These are phyloP conservation scores for Peziza echinospora DNA, from an alignment of 495 filamentous ascomycete genomes.

Conservation along the genomic window DNA sequence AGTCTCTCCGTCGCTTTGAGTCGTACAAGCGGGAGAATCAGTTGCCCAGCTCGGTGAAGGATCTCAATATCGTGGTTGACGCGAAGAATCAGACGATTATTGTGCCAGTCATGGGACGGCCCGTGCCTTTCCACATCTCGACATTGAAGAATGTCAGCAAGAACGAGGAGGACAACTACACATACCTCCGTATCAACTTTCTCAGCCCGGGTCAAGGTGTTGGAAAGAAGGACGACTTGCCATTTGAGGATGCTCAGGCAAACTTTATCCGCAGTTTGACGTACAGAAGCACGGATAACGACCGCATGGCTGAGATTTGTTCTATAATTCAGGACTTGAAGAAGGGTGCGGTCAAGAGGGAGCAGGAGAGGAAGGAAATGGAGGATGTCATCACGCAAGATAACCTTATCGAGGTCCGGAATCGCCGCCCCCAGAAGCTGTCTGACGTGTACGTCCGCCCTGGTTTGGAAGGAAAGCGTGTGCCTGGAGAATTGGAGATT, in stretches of 20 bases:
- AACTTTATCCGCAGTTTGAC: conserved; percentile 93
- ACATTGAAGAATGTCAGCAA: conserved; percentile 97
- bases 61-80: conserved; percentile 75
- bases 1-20: conserved; percentile 96
- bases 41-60: conserved; percentile 58
- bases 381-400: conserved; percentile 99
- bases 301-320: conserved; percentile 70
- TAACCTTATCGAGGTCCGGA: conserved; percentile 77
- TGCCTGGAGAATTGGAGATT: conserved; percentile 85
- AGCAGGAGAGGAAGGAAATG: conserved; percentile 98
- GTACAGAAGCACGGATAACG: conserved; percentile 70
- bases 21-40: conserved; percentile 98
- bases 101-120: conserved; percentile 89
- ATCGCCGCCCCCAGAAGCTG: conserved; percentile 66
- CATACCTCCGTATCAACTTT: conserved; percentile 91
- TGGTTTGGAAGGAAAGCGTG: conserved; percentile 82
- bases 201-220: conserved; percentile 94
- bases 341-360: conserved; percentile 66
- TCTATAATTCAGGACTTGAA: conserved; percentile 83
- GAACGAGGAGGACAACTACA: conserved; percentile 81
- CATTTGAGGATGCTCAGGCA: conserved; percentile 86
- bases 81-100: conserved; percentile 73
- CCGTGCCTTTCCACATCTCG: conserved; percentile 96
- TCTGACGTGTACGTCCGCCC: conserved; percentile 88
- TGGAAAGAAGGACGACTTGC: conserved; percentile 79